phyloP scores from a whole-genome alignment of 2,329 filamentous ascomycete species.

The Coleophoma cylindrospora region DNA sequence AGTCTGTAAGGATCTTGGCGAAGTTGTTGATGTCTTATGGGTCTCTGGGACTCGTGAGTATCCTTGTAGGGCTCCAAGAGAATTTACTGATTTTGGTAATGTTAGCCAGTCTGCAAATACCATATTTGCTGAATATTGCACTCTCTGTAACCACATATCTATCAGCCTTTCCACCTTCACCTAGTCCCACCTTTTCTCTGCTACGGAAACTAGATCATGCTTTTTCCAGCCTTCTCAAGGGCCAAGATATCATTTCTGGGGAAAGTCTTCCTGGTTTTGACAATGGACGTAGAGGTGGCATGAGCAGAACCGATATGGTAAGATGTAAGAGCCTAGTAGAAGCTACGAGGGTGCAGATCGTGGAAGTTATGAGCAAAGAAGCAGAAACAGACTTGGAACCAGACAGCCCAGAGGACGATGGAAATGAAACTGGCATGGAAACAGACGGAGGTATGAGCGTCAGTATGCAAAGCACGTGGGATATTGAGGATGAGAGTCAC shows the following conservation, averaged over 20 bases:
- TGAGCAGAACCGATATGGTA: conserved; percentile 80
- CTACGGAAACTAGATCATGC: conserved; percentile 78
- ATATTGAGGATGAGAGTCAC: conserved; percentile 46
- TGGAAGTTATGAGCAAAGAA: conserved; percentile 59
- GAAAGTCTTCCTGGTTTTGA: conserved; percentile 68
- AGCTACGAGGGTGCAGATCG: conserved; percentile 64
- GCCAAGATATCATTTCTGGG: conserved; percentile 60
- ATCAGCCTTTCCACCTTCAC: conserved; percentile 63
- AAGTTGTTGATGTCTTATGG: conserved; percentile 78
- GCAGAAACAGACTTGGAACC: conserved; percentile 36
- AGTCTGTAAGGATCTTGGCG: conserved; percentile 68
- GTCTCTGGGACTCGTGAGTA: conserved; percentile 76
- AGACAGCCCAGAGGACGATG: conserved; percentile 29
- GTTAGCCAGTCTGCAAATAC: conserved; percentile 72
- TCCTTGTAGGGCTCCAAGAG: neutral
- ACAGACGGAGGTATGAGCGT: conserved; percentile 24
- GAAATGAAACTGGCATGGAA: conserved; percentile 26
- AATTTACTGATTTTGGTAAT: neutral
- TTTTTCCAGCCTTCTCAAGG: conserved; percentile 70
- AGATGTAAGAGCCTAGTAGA: conserved; percentile 78
- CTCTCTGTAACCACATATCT: conserved; percentile 69
- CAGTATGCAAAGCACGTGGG: conserved; percentile 23
- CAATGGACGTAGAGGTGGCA: conserved; percentile 49
- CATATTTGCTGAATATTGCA: conserved; percentile 76
- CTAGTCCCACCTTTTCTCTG: conserved; percentile 63